These are phyloP conservation scores for Schwanniomyces yamadae DNA, from an alignment of 805 yeast genomes.

Conservation along the genomic window DNA sequence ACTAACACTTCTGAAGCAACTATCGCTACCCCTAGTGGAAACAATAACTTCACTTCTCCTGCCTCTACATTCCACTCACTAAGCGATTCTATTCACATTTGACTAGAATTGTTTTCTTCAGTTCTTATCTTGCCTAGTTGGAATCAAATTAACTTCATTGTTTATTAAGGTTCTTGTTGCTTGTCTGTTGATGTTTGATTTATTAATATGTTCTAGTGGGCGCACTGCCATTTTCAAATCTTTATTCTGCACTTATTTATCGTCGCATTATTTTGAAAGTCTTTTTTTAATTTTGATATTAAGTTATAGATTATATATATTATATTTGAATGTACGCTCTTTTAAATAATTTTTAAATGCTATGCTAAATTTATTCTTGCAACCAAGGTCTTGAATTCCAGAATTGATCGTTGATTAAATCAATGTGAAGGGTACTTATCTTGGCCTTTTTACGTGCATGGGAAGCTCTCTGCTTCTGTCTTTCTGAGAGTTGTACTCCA, in stretches of 20 bases:
- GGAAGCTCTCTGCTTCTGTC: slow-evolving; percentile 51
- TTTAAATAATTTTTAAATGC: neutral
- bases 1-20: slow-evolving; percentile 1
- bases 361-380: slow-evolving; percentile 7
- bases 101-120: slow-evolving; percentile 7
- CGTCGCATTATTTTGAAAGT: too few relatives aligned
- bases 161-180: too few relatives aligned
- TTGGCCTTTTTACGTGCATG: slow-evolving; percentile 50
- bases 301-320: slow-evolving; percentile 2
- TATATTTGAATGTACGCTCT: neutral
- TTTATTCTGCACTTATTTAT: neutral
- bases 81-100: slow-evolving; percentile 32
- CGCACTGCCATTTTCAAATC: neutral
- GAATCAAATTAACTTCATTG: neutral
- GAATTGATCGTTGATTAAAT: slow-evolving; percentile 61
- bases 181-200: too few relatives aligned
- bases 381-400: slow-evolving; percentile 53
- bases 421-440: slow-evolving; percentile 51
- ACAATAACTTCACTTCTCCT: slow-evolving; percentile 18
- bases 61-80: slow-evolving; percentile 35
- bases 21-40: slow-evolving; percentile 3
- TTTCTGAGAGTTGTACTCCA: slow-evolving; percentile 18
- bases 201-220: too few relatives aligned
- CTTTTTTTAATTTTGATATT: neutral
- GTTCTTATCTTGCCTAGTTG: too few relatives aligned